A percentile compares a stretch with the other conserved stretches of the same genome.
Conservation (phyloP, 441 rosid genomes). For the California macrophylla region DNA sequence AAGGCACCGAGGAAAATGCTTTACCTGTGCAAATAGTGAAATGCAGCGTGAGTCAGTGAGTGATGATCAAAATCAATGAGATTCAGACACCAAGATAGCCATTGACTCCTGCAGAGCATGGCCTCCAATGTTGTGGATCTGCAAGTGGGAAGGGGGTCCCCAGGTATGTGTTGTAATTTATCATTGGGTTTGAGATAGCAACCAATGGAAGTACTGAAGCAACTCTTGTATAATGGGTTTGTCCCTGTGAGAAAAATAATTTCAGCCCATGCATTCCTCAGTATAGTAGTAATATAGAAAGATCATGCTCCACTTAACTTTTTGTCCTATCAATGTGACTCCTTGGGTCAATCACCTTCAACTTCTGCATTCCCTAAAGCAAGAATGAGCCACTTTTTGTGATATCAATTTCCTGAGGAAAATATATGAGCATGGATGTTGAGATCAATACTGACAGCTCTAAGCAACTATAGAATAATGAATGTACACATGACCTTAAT, state of each 20-base stretch:
- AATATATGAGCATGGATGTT: background rate
- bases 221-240: background rate
- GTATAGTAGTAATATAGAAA: background rate
- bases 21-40: background rate
- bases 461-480: background rate
- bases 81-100: background rate
- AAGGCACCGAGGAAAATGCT: background rate
- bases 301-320: background rate
- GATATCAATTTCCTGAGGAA: background rate
- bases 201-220: background rate
- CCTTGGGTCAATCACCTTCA: background rate
- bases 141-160: constrained; percentile 1
- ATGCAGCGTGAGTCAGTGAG: background rate
- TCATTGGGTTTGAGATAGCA: background rate
- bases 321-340: background rate
- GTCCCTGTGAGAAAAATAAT: background rate
- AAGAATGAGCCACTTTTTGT: background rate
- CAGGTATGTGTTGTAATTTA: background rate
- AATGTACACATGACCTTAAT: no score
- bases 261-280: constrained; percentile 1
- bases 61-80: background rate
- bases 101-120: background rate
- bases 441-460: background rate
- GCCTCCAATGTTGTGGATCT: constrained; percentile 2
- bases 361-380: background rate